Conservation (phyloP, 345 rosid genomes). For the Linum usitatissimum region DNA sequence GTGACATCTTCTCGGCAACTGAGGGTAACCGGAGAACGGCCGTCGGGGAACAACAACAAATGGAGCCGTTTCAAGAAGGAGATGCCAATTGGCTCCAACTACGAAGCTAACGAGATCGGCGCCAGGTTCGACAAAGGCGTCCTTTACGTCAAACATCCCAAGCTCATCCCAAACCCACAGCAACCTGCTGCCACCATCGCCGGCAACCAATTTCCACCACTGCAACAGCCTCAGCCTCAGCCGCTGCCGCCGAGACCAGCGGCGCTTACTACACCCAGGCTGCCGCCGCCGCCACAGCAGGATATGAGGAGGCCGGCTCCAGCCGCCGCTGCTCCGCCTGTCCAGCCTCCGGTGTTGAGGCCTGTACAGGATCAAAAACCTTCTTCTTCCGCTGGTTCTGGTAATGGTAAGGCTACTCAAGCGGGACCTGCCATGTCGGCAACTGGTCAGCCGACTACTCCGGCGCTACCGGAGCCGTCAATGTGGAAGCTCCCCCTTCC, state of each 20-base stretch:
- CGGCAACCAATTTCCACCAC: not conserved
- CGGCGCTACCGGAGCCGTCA: no score
- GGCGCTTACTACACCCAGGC: not conserved
- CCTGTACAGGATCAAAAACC: no score
- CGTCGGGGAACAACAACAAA: not conserved
- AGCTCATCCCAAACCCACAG: not conserved
- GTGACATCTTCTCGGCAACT: not conserved
- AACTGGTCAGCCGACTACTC: no score
- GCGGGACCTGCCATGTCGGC: no score
- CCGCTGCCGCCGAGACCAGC: not conserved
- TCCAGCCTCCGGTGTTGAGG: no score
- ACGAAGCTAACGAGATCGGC: not conserved
- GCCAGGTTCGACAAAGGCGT: slow-evolving; percentile 1
- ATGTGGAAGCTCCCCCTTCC: no score
- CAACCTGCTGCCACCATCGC: not conserved
- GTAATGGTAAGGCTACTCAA: no score
- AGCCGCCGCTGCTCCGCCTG: no score
- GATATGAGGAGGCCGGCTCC: no score
- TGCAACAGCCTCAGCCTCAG: not conserved
- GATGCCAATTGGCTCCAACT: not conserved
- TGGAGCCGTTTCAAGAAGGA: slow-evolving; percentile 4
- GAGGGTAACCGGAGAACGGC: slow-evolving; percentile 1
- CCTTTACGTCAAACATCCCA: not conserved
- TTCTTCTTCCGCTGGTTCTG: no score
- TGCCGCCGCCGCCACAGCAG: no score